phyloP scores from a whole-genome alignment of 805 yeast genomes.

The Metschnikowia koreensis region DNA sequence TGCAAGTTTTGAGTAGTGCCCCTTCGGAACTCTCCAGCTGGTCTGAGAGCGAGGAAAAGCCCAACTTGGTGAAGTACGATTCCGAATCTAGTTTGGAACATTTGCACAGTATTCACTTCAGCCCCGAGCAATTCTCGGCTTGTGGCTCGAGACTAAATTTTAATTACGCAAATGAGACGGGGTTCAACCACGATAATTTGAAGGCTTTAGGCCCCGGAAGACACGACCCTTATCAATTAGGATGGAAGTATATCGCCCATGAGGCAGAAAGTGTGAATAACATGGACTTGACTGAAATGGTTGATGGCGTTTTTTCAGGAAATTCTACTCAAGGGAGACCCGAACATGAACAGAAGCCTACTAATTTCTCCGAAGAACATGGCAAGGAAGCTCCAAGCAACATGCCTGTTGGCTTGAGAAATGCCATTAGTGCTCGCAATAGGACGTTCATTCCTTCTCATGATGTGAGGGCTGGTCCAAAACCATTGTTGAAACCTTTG shows the following conservation, averaged over 20 bases:
- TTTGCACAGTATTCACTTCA: conserved; percentile 9
- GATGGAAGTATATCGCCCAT: conserved; percentile 5
- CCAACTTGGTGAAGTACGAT: conserved; percentile 9
- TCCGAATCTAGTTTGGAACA: conserved; percentile 12
- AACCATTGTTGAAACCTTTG: not conserved
- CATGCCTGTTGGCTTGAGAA: conserved; percentile 11
- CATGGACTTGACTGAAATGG: conserved; percentile 11
- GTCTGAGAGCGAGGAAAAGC: conserved; percentile 12
- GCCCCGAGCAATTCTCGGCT: conserved; percentile 6
- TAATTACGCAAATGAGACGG: not conserved
- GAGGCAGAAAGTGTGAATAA: not conserved
- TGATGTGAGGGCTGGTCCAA: not conserved
- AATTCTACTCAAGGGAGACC: not conserved
- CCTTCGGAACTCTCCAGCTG: conserved; percentile 13
- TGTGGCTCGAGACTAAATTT: conserved; percentile 2
- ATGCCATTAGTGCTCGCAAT: conserved; percentile 7
- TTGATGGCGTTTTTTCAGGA: conserved; percentile 7
- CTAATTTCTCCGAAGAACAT: not conserved
- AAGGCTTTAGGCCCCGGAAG: conserved; percentile 1
- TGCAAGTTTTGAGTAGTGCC: conserved; percentile 12
- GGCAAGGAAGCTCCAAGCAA: not conserved
- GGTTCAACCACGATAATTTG: conserved; percentile 1
- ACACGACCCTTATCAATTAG: conserved; percentile 4
- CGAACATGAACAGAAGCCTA: not conserved
- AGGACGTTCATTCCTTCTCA: not conserved